phyloP scores from a whole-genome alignment of 257 asterid species.

The Mentha longifolia region DNA sequence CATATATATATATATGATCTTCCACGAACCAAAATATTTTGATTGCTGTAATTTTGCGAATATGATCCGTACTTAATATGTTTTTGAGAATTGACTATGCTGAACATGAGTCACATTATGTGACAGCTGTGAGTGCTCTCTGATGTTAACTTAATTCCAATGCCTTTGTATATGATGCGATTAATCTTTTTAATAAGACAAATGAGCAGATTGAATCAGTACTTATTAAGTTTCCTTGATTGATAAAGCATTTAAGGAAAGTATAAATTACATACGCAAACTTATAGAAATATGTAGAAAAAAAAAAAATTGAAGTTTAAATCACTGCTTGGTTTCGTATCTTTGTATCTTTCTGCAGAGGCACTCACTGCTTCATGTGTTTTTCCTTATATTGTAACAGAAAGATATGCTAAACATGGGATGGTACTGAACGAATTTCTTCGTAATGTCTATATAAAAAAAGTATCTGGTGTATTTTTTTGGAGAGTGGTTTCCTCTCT shows the following conservation, averaged over 20 bases:
- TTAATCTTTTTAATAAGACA: constrained; percentile 5
- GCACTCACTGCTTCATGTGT: neutral
- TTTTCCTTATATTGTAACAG: constrained; percentile 1
- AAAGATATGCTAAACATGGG: constrained; percentile 3
- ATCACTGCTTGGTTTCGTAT: constrained; percentile 8
- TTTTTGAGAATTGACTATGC: constrained; percentile 11
- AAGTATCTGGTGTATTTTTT: neutral
- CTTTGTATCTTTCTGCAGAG: constrained; percentile 7
- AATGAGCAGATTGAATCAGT: neutral
- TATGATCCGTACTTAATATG: neutral
- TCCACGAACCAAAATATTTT: neutral
- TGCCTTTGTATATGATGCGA: constrained; percentile 18
- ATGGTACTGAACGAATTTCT: constrained; percentile 18
- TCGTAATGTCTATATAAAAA: constrained; percentile 4
- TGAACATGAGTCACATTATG: neutral
- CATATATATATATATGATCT: constrained; percentile 1
- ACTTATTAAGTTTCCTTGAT: neutral
- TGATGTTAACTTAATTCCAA: neutral
- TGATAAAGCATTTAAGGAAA: constrained; percentile 4
- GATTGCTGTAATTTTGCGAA: neutral
- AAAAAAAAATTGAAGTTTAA: neutral
- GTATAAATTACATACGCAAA: constrained; percentile 8
- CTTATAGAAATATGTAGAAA: neutral
- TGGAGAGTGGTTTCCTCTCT: constrained; percentile 7
- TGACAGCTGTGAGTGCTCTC: neutral